These are phyloP conservation scores for Aspergillus sp. DNA, from an alignment of 2,329 filamentous ascomycete genomes.

Conservation along the genomic window DNA sequence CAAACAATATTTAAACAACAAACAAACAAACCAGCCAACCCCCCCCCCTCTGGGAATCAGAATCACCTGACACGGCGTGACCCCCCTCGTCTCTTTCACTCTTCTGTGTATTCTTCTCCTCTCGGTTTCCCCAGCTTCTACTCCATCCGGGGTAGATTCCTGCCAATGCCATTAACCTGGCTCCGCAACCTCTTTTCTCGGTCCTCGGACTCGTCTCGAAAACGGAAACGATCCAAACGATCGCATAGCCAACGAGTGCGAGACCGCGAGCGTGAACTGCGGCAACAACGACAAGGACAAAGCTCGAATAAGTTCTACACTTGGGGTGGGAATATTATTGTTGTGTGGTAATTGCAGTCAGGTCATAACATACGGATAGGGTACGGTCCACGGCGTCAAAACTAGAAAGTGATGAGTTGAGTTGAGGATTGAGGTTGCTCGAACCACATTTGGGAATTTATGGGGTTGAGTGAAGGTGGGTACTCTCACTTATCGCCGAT, in stretches of 20 bases:
- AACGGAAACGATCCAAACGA: neutral
- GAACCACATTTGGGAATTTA: no score
- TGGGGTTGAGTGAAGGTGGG: neutral
- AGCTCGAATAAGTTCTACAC: neutral
- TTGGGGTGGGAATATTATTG: neutral
- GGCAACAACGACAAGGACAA: neutral
- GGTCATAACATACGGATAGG: no score
- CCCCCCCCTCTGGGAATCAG: no score
- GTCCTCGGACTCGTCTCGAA: neutral
- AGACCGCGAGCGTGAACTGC: slow-evolving; percentile 1
- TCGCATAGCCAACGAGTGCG: neutral
- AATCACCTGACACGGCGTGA: neutral
- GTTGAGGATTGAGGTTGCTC: neutral
- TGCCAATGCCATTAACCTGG: neutral
- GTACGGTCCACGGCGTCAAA: no score
- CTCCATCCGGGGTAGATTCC: neutral
- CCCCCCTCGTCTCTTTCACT: neutral
- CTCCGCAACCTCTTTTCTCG: neutral
- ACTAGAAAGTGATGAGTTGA: no score
- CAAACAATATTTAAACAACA: no score
- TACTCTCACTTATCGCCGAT: neutral
- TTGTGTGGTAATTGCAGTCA: neutral
- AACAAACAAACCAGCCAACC: no score
- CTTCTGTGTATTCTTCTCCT: neutral
- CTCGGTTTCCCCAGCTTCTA: neutral